These are phyloP conservation scores for Mytilinidion resinicola DNA, from an alignment of 495 filamentous ascomycete genomes.

Conservation along the genomic window DNA sequence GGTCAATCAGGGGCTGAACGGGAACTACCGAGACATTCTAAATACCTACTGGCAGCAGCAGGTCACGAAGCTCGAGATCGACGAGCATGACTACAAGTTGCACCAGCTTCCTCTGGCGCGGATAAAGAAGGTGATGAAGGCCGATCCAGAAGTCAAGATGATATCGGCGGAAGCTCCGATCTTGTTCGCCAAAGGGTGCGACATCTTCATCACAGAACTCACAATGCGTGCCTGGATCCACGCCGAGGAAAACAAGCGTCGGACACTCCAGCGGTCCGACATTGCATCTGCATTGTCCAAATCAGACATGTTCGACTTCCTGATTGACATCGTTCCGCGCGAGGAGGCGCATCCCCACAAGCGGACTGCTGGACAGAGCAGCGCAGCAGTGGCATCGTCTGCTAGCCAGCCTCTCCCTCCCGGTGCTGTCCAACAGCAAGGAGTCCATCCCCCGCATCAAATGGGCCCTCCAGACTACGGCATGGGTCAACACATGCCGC, in stretches of 20 bases:
- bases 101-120: conserved; percentile 92
- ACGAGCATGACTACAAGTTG: conserved; percentile 95
- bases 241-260: conserved; percentile 95
- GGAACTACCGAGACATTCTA: conserved; percentile 90
- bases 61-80: conserved; percentile 87
- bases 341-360: conserved; percentile 81
- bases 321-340: conserved; percentile 96
- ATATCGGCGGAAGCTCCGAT: conserved; percentile 98
- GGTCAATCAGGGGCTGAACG: conserved; percentile 93
- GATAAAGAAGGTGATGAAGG: conserved; percentile 99
- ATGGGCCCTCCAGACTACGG: conserved; percentile 64
- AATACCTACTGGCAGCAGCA: conserved; percentile 99
- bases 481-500: conserved; percentile 26
- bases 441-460: conserved; percentile 62
- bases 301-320: conserved; percentile 99
- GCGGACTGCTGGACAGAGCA: conserved; percentile 55
- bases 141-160: conserved; percentile 99
- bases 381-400: conserved; percentile 44
- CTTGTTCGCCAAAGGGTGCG: conserved; percentile 95
- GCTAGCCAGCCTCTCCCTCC: conserved; percentile 29
- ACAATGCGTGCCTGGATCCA: conserved; percentile 99
- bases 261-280: conserved; percentile 90
- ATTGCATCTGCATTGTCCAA: conserved; percentile 93
- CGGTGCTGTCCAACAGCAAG: conserved; percentile 36
- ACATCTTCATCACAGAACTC: conserved; percentile 98